Conservation (phyloP, 2,329 filamentous ascomycete genomes). For the Diaporthe velutina region DNA sequence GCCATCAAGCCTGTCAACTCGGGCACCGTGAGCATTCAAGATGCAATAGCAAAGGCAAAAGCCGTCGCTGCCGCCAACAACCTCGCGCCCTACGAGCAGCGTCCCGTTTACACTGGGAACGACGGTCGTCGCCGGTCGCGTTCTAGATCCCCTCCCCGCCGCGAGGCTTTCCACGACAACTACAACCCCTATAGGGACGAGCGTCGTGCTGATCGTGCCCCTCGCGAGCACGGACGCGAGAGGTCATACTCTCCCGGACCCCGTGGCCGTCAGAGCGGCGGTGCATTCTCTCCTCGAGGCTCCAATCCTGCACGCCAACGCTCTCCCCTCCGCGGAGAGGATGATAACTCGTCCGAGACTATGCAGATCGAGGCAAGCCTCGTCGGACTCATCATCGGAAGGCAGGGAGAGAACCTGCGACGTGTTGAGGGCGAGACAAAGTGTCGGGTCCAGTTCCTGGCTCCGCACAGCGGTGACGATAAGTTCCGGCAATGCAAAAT, state of each 20-base stretch:
- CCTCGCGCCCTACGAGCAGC: conserved; percentile 72
- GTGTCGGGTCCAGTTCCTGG: conserved; percentile 89
- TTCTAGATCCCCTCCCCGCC: conserved; percentile 78
- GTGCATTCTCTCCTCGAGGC: conserved; percentile 71
- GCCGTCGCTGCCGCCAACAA: conserved; percentile 86
- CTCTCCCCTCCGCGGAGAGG: conserved; percentile 68
- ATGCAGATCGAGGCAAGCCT: conserved; percentile 89
- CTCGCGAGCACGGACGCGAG: conserved; percentile 71
- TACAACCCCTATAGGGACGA: conserved; percentile 90
- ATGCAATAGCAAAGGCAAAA: conserved; percentile 87
- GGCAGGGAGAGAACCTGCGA: conserved; percentile 89
- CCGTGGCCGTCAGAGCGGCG: conserved; percentile 60
- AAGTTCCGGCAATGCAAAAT: conserved; percentile 88
- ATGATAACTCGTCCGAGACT: conserved; percentile 79
- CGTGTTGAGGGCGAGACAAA: conserved; percentile 86
- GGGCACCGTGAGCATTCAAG: conserved; percentile 85
- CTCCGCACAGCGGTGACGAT: conserved; percentile 78
- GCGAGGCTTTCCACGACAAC: conserved; percentile 80
- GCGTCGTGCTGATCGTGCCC: conserved; percentile 75
- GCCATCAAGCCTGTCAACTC: conserved; percentile 83
- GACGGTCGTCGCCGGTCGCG: conserved; percentile 71
- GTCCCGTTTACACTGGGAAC: conserved; percentile 57
- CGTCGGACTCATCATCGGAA: conserved; percentile 90
- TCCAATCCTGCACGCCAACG: conserved; percentile 66
- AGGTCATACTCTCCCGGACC: conserved; percentile 76